A percentile compares a stretch with the other conserved stretches of the same genome.
phyloP scores from a whole-genome alignment of 768 basidiomycete species.

The Trametes meyenii region DNA sequence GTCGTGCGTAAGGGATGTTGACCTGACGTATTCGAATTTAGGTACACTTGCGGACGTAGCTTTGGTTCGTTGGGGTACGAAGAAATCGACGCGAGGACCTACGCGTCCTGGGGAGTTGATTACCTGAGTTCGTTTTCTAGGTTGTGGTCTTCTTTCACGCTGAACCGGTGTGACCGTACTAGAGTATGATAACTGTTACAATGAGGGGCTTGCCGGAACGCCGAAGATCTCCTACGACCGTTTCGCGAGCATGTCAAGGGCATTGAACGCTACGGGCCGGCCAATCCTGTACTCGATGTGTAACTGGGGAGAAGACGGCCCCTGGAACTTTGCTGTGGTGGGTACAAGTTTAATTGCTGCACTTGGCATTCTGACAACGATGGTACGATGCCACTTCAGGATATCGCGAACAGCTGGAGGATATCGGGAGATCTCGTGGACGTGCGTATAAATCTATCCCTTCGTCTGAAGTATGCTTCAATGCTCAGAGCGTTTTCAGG shows the following conservation, averaged over 20 bases:
- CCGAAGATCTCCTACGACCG: constrained; percentile 40
- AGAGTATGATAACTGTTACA: constrained; percentile 47
- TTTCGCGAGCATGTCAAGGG: constrained; percentile 41
- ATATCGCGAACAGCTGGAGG: constrained; percentile 36
- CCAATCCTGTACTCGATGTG: constrained; percentile 45
- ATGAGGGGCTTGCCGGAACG: constrained; percentile 41
- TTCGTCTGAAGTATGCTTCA: neutral
- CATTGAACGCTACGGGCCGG: constrained; percentile 41
- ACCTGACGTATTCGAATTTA: constrained; percentile 4
- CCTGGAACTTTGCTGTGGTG: constrained; percentile 44
- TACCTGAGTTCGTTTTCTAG: constrained; percentile 29
- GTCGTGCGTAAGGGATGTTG: neutral
- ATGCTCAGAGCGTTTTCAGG: constrained; percentile 21
- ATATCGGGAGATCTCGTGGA: constrained; percentile 37
- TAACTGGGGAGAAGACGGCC: constrained; percentile 45
- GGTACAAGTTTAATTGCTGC: constrained; percentile 2
- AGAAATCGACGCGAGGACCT: constrained; percentile 44
- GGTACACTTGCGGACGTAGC: constrained; percentile 40
- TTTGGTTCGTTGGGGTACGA: constrained; percentile 46
- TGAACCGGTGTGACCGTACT: too few species aligned
- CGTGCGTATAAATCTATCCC: constrained; percentile 15
- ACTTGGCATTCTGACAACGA: neutral
- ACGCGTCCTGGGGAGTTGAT: constrained; percentile 43
- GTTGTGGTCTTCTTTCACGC: neutral
- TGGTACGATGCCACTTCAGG: constrained; percentile 21